phyloP scores from a whole-genome alignment of 2,329 filamentous ascomycete genomes.

The Lasiodiplodia hormozganensis region DNA sequence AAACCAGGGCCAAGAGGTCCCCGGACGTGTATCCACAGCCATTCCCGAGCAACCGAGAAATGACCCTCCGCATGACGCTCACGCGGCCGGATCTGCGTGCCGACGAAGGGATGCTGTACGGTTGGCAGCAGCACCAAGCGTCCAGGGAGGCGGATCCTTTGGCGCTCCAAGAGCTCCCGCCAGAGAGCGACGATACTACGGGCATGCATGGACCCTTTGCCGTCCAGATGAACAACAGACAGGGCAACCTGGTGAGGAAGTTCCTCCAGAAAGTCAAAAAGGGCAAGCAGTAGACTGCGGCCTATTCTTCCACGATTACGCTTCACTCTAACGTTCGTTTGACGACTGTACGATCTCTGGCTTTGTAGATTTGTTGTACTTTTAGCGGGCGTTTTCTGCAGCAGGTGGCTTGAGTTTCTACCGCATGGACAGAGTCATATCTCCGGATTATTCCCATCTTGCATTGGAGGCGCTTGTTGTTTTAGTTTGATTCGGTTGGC shows the following conservation, averaged over 20 bases:
- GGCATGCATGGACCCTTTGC: slow-evolving; percentile 56
- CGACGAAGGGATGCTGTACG: slow-evolving; percentile 74
- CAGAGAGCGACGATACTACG: slow-evolving; percentile 54
- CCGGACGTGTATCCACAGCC: slow-evolving; percentile 39
- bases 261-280: slow-evolving; percentile 47
- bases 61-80: slow-evolving; percentile 96
- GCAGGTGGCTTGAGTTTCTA: slow-evolving; percentile 13
- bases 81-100: slow-evolving; percentile 86
- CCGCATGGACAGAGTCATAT: slow-evolving; percentile 7
- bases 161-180: slow-evolving; percentile 60
- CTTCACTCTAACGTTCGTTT: slow-evolving; percentile 17
- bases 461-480: slow-evolving; percentile 17
- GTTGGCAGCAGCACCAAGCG: slow-evolving; percentile 61
- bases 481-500: slow-evolving; percentile 7
- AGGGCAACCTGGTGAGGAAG: slow-evolving; percentile 44
- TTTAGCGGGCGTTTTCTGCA: slow-evolving; percentile 31
- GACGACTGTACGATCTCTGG: slow-evolving; percentile 26
- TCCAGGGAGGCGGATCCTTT: slow-evolving; percentile 57
- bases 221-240: slow-evolving; percentile 43
- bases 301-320: slow-evolving; percentile 11
- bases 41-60: slow-evolving; percentile 73
- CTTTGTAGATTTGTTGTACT: slow-evolving; percentile 29
- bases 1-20: slow-evolving; percentile 31
- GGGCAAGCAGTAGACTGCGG: slow-evolving; percentile 22
- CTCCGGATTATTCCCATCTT: slow-evolving; percentile 12